Evolutionary conservation across 2,329 filamentous ascomycete species (phyloP), one percentile per base, ranked within the genome.

Genomic region (Ophiostoma sp.): DNA sequence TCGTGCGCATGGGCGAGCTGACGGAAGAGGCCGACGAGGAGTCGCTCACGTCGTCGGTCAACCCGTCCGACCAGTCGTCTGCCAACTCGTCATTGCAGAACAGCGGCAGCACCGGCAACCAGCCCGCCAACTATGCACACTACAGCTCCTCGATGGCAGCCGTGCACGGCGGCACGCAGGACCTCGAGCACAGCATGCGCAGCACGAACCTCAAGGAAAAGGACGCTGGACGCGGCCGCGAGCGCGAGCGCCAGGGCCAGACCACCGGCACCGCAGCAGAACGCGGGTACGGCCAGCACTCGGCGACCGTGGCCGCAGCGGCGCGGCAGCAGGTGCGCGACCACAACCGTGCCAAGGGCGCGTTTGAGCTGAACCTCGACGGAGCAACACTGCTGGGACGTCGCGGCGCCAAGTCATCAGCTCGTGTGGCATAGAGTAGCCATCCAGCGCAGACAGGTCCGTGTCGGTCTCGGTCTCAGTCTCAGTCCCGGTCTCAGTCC

Each of bases 291-390:
- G 93, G 93, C 2, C 93, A 96, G 76, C 94, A 97, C 75, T 94
- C 90, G 67, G 86, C 93, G 0, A 83, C 89, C 0, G 90, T 97
- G 0, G 91, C 93, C 0, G 89, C 91, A 0, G 93, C 93, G 0
- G 93, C 92, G 3, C 89, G 90, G 74, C 88, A 91, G 75, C 92
- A 92, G 75, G 92, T 95, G 5, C 80, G 83, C 55, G 87, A 89
- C 62, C 82, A 85, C 44, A 84, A 87, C 69, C 84, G 83, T 71
- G 87, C 90, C 73, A 91, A 89, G 78, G 93, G 92, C 44, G 88
- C 90, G 0, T 99, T 99, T 73, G 95, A 99, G 78, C 84, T 99
- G 64, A 97, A 88, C 75, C 81, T 99, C 49, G 92, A 96, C 72
- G 95, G 95, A 68, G 91, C 95, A 0, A 98, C 93, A 1, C 79